Conservation (phyloP, 169 alveolate genomes). For the Plasmodium blacklocki region DNA sequence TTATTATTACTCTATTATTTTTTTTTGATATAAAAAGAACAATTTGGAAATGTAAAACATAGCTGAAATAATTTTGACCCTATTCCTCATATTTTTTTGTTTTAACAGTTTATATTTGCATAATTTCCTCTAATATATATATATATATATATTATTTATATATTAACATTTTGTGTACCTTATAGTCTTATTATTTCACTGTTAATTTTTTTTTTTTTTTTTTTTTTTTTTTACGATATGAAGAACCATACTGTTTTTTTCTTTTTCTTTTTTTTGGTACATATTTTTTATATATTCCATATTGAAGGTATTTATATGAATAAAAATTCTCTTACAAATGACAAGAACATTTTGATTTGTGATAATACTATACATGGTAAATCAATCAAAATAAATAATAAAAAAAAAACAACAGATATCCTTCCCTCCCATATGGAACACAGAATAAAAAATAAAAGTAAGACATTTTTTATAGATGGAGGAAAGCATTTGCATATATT, state of each 20-base stretch:
- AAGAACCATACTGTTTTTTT: neutral
- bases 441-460: too few species aligned
- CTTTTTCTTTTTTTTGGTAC: neutral
- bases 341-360: conserved; percentile 1
- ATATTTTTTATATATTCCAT: neutral
- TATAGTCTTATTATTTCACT: too few species aligned
- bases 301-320: conserved; percentile 5
- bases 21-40: too few species aligned
- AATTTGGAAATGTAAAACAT: too few species aligned
- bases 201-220: neutral
- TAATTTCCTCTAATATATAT: too few species aligned
- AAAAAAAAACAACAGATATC: neutral
- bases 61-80: too few species aligned
- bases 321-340: neutral
- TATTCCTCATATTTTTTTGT: too few species aligned
- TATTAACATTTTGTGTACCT: neutral
- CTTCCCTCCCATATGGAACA: neutral
- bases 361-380: neutral
- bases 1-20: too few species aligned
- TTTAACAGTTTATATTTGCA: too few species aligned
- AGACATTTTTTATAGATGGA: neutral
- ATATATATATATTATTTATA: neutral
- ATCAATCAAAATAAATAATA: neutral
- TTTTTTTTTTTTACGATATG: neutral
- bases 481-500: neutral